Base-by-base conservation (phyloP, 75 land plant species). In the Larix kaempferi region DNA sequence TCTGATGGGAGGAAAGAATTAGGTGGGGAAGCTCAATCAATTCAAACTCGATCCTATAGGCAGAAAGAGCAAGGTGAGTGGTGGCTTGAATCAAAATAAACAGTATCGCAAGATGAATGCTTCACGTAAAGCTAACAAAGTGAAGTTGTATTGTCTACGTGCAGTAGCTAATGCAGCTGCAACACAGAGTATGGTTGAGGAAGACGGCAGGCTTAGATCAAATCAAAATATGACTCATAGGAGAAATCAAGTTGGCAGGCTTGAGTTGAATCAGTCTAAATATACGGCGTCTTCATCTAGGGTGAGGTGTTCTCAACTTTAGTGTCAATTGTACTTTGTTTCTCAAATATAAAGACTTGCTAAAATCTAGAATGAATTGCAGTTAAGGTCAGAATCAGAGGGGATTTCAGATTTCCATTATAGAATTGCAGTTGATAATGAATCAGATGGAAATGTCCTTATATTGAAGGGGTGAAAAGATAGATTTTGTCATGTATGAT, bases 251-350 rank as follows among this genome's bases (percentile, higher is more conserved):
- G 73, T 41, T 69, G 73, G 44, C 52, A 69, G 52, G 25, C 39
- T 8, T 10, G 52, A 41, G 49, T 15, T 13, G n/a, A 69, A 69
- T 69, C 52, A 39, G 6, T 33, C 72, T n/a, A 17, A 69, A 69
- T 2, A 41, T 69, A 69, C 12, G 39, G 72, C 73, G n/a, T 69
- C 73, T n/a, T 69, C 73, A 69, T 69, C 73, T 69, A 69, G 73
- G 73, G 73, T 69, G 23, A 69, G 73, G 22, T 19, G 6, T 37
- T 69, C 54, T 69, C 7, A n/a, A 41, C 52, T 39, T 17, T 69
- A 7, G 41, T 69, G 52, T 11, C 41, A 44, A 17, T 69, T 69
- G 23, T n/a, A 11, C 39, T 39, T 1, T 41, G 54, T 6, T 69
- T 69, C 52, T n/a, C 37, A 41, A 69, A 2, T 41, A 16, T 69